Conservation (phyloP, 2,329 filamentous ascomycete genomes). For the Verticillium albo-atrum region DNA sequence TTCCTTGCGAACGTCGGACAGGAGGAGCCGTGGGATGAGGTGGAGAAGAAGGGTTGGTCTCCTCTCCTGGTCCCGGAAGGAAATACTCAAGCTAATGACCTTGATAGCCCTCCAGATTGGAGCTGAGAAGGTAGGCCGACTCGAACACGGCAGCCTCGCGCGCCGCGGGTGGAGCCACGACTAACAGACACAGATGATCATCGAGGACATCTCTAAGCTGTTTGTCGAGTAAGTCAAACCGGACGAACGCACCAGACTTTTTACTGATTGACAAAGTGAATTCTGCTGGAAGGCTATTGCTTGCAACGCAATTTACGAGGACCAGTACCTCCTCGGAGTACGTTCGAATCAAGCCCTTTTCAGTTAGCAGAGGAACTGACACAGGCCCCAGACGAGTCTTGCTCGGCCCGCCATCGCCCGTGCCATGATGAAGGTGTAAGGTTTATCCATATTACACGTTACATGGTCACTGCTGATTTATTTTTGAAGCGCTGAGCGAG, state of each 20-base stretch:
- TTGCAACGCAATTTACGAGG: constrained; percentile 54
- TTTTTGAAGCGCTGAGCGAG: constrained; percentile 15
- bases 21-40: constrained; percentile 59
- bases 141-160: not conserved
- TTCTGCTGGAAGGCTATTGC: constrained; percentile 58
- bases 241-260: not conserved
- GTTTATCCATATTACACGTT: not conserved
- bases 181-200: constrained; percentile 32
- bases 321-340: constrained; percentile 30
- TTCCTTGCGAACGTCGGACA: constrained; percentile 65
- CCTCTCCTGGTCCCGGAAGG: not conserved
- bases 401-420: constrained; percentile 64
- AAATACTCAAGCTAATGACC: not conserved
- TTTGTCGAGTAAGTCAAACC: constrained; percentile 52
- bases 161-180: too few relatives aligned
- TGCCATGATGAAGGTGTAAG: constrained; percentile 33
- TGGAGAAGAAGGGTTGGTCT: constrained; percentile 31
- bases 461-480: not conserved
- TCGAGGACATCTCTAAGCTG: constrained; percentile 61
- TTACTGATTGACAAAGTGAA: constrained; percentile 30
- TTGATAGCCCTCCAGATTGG: constrained; percentile 11
- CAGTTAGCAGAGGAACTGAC: not conserved
- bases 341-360: constrained; percentile 9
- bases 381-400: constrained; percentile 38
- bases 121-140: constrained; percentile 8